A percentile compares a stretch with the other conserved stretches of the same genome.
phyloP scores from a whole-genome alignment of 116 monocot species.

The Posidonia oceanica region DNA sequence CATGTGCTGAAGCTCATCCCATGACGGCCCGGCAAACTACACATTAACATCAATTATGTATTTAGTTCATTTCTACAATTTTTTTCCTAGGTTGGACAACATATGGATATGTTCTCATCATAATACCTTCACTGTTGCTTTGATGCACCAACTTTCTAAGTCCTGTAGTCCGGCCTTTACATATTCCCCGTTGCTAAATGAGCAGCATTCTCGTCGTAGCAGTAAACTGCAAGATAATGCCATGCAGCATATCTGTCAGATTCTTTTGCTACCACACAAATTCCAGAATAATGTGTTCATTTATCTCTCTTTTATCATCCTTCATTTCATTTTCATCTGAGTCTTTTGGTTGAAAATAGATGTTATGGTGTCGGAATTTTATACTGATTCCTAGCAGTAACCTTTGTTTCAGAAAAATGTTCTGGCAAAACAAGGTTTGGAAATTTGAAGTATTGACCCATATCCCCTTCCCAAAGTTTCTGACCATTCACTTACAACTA shows the following conservation, averaged over 20 bases:
- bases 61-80: background rate
- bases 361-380: no score
- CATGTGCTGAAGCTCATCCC: slow-evolving; percentile 86
- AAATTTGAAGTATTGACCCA: no score
- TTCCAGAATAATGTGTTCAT: background rate
- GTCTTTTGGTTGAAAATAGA: no score
- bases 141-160: slow-evolving; percentile 74
- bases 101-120: background rate
- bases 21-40: slow-evolving; percentile 72
- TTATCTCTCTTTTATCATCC: background rate
- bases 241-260: background rate
- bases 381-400: no score
- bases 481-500: no score
- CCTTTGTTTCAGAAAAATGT: no score
- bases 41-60: background rate
- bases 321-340: background rate
- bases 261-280: background rate
- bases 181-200: slow-evolving; percentile 96
- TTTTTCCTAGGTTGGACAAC: background rate
- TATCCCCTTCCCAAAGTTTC: no score
- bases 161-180: slow-evolving; percentile 92
- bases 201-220: slow-evolving; percentile 97
- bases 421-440: no score
- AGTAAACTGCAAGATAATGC: slow-evolving; percentile 41
- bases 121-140: slow-evolving; percentile 60